These are phyloP conservation scores for Clausena lansium DNA, from an alignment of 345 rosid genomes.

Conservation along the genomic window DNA sequence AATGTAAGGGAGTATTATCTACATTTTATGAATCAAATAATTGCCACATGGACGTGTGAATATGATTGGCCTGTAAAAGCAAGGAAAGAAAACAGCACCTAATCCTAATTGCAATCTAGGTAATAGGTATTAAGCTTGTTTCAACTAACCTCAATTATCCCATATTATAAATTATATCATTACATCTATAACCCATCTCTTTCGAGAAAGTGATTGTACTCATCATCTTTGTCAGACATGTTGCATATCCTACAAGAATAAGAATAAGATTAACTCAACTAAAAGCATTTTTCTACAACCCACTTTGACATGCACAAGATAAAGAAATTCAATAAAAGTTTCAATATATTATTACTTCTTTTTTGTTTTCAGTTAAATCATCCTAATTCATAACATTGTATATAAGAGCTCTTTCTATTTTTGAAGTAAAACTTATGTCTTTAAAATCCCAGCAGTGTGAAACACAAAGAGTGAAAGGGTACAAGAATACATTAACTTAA, in stretches of 20 bases:
- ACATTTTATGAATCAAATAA: neutral
- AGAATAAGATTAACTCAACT: neutral
- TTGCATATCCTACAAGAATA: neutral
- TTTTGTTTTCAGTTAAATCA: neutral
- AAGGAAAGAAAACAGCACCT: neutral
- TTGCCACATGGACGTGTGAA: neutral
- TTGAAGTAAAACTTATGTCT: neutral
- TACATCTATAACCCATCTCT: neutral
- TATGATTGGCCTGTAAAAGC: neutral
- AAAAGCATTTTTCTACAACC: neutral
- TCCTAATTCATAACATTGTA: neutral
- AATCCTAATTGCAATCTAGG: neutral
- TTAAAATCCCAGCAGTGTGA: neutral
- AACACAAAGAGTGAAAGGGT: neutral
- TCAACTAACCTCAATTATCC: slow-evolving; percentile 3
- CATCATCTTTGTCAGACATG: neutral
- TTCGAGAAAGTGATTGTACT: neutral
- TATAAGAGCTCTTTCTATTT: too few relatives aligned
- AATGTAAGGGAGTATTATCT: neutral
- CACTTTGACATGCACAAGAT: neutral
- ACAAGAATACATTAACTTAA: neutral
- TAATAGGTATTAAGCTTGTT: neutral
- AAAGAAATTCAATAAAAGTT: neutral
- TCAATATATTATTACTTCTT: too few relatives aligned
- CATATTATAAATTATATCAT: neutral